Evolutionary conservation across 2,329 filamentous ascomycete species (phyloP).

Genomic region (Neofusicoccum parvum): DNA sequence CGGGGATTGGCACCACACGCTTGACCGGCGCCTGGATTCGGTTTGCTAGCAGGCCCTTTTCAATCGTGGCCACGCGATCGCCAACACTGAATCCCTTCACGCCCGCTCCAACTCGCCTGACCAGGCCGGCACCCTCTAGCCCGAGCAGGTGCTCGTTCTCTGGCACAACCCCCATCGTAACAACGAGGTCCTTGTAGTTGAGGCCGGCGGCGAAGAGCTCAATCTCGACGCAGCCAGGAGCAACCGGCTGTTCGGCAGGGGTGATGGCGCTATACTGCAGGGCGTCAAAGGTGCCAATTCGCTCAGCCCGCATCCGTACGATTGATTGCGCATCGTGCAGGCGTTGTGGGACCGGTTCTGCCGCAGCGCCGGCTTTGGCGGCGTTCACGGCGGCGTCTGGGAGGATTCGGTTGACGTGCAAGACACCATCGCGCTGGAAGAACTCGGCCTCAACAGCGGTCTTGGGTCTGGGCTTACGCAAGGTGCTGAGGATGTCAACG

Average conservation of each 20-base stretch:
- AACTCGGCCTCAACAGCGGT: background rate
- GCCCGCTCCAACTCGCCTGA: slow-evolving; percentile 11
- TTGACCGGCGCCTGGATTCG: background rate
- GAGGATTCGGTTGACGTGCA: background rate
- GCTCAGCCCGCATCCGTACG: slow-evolving; percentile 21
- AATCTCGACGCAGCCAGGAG: slow-evolving; percentile 24
- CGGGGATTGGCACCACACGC: slow-evolving; percentile 24
- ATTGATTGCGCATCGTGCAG: slow-evolving; percentile 7
- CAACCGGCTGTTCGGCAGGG: slow-evolving; percentile 8
- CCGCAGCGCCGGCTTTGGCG: background rate
- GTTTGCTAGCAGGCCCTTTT: slow-evolving; percentile 14
- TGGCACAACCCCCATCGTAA: slow-evolving; percentile 23
- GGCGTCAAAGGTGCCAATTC: slow-evolving; percentile 23
- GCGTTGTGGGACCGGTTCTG: background rate
- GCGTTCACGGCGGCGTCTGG: slow-evolving; percentile 1
- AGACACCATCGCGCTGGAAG: background rate
- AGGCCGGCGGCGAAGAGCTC: slow-evolving; percentile 25
- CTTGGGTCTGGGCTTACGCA: background rate
- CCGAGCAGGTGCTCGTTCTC: slow-evolving; percentile 23
- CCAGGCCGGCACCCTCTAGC: slow-evolving; percentile 24
- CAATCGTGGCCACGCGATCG: slow-evolving; percentile 13
- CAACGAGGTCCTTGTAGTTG: slow-evolving; percentile 26
- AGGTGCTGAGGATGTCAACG: background rate
- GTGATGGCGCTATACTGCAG: slow-evolving; percentile 21
- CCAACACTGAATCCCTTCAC: background rate